Evolutionary conservation across 495 filamentous ascomycete genomes (phyloP).

Genomic region (Penicillium desertorum): DNA sequence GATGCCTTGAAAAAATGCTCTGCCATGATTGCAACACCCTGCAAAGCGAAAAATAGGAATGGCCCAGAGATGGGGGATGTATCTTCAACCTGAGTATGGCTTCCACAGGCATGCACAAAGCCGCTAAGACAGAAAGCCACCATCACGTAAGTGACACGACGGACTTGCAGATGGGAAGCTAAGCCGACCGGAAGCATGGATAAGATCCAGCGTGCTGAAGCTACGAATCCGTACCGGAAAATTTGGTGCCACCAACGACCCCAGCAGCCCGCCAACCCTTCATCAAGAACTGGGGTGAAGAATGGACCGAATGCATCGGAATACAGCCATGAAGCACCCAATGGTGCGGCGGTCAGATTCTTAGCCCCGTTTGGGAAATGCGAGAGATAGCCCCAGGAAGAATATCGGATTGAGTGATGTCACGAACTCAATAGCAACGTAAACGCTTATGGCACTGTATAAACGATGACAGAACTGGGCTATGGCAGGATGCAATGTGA

Average conservation of each 20-base stretch:
- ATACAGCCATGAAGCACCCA: constrained; percentile 64
- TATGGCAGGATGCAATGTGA: constrained; percentile 31
- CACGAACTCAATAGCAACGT: constrained; percentile 53
- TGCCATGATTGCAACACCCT: constrained; percentile 54
- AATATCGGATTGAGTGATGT: constrained; percentile 56
- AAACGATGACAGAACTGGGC: constrained; percentile 51
- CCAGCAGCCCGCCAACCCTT: constrained; percentile 77
- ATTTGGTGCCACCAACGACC: constrained; percentile 86
- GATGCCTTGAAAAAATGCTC: constrained; percentile 41
- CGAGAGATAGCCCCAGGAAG: constrained; percentile 55
- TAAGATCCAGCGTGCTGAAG: constrained; percentile 53
- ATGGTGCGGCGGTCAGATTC: constrained; percentile 42
- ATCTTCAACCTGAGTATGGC: constrained; percentile 49
- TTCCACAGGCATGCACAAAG: constrained; percentile 58
- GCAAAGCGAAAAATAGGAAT: constrained; percentile 58
- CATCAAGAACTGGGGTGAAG: constrained; percentile 53
- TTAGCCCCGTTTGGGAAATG: constrained; percentile 40
- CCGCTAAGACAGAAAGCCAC: constrained; percentile 61
- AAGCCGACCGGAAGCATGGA: constrained; percentile 32
- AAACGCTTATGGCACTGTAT: constrained; percentile 50
- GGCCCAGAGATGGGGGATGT: constrained; percentile 43
- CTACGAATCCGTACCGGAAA: constrained; percentile 70
- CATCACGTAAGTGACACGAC: constrained; percentile 33
- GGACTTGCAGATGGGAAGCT: constrained; percentile 16
- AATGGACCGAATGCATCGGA: constrained; percentile 61